Base-by-base conservation (phyloP, 352 stramenopile species). In the Pythium brachiatum region DNA sequence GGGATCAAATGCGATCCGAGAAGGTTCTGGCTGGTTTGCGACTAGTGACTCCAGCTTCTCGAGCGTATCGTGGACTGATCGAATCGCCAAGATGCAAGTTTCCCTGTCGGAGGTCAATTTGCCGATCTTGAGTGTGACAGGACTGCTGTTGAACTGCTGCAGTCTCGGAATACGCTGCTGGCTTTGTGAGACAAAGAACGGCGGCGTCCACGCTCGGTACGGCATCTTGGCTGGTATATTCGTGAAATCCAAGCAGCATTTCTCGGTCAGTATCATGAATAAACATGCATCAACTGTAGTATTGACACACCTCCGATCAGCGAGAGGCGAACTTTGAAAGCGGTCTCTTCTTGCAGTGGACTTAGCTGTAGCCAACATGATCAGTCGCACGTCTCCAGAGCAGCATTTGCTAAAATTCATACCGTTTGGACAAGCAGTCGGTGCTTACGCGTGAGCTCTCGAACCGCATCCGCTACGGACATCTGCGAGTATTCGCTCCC, bases 371-470 rank as follows among this genome's bases (percentile, higher is more conserved):
- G 25, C 21, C 27, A 41, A 27, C 32, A 18, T 38, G 21, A 38
- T 23, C n/a, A 15, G 20, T 47, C 2, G 2, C 25, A 32, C 11
- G 12, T 38, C 0, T 20, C 1, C 15, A 8, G 11, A 15, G 2
- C n/a, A 11, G n/a, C 2, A 27, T 36, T 29, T 13, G 2, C 3
- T 31, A 31, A 16, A 0, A n/a, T 41, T 41, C 62, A 8, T 46
- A 75, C 68, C 46, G 68, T 75, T 50, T 75, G 68, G 15, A 72
- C 55, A 11, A 75, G 47, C 39, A 75, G 20, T 39, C 61, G 50
- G 13, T 69, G 47, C 53, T 69, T 75, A 3, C 56, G 29, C 5
- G 59, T 62, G 31, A 72, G 38, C 12, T 71, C 52, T 36, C 58
- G 53, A 29, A 74, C 36, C 13, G 46, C 55, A 7, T 68, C 53